These are phyloP conservation scores for Arabidopsis lyrata DNA, from an alignment of 441 rosid genomes.

Conservation along the genomic window DNA sequence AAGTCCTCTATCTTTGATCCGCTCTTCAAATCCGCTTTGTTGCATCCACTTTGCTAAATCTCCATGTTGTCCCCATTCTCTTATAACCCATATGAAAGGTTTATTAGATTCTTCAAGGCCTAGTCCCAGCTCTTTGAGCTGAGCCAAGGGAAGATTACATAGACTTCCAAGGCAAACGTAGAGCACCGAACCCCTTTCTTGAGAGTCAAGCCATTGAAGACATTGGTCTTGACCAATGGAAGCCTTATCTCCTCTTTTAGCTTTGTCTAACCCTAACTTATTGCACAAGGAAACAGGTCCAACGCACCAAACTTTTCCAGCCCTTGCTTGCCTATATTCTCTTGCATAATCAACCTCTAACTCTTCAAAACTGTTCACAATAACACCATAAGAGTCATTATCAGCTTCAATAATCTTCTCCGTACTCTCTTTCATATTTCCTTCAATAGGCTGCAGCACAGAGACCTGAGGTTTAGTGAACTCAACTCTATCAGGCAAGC, in stretches of 20 bases:
- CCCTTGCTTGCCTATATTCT: conserved; percentile 28
- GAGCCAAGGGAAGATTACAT: conserved; percentile 41
- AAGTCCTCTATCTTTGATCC: conserved; percentile 47
- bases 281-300: conserved; percentile 44
- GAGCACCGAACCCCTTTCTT: conserved; percentile 45
- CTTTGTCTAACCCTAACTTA: conserved; percentile 34
- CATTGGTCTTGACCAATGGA: conserved; percentile 37
- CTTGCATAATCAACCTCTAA: conserved; percentile 36
- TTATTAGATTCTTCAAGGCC: conserved; percentile 52
- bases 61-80: conserved; percentile 30
- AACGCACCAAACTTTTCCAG: conserved; percentile 41
- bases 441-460: conserved; percentile 30
- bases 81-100: conserved; percentile 55
- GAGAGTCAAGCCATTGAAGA: conserved; percentile 51
- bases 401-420: conserved; percentile 35
- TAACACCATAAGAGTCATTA: conserved; percentile 40
- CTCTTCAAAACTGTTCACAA: conserved; percentile 41
- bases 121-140: conserved; percentile 50
- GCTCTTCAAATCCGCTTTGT: conserved; percentile 45
- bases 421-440: conserved; percentile 28
- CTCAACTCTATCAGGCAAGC: conserved; percentile 39
- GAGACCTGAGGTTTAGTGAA: conserved; percentile 44
- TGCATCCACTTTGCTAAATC: conserved; percentile 47
- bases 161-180: conserved; percentile 54
- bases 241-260: conserved; percentile 50